phyloP scores from a whole-genome alignment of 257 asterid genomes.

The Agastache rugosa region DNA sequence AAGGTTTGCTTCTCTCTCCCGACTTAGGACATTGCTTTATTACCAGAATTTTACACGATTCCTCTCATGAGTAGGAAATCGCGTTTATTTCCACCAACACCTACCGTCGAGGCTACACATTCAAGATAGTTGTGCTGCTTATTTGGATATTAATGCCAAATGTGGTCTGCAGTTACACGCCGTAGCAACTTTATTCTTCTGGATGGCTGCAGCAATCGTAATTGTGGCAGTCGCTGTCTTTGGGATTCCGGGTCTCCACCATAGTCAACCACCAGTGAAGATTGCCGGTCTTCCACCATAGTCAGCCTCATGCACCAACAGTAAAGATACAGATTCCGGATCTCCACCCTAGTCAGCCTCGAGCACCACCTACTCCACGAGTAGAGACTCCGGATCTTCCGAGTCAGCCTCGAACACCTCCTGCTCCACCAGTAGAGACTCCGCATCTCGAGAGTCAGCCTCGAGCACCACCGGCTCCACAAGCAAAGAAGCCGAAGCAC shows the following conservation, averaged over 20 bases:
- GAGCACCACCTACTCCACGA: background rate
- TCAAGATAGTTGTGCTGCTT: background rate
- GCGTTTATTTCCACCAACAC: no score
- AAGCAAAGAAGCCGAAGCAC: background rate
- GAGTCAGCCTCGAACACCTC: background rate
- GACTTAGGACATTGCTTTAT: background rate
- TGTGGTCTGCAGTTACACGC: constrained; percentile 16
- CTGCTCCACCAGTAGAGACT: background rate
- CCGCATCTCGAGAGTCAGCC: background rate
- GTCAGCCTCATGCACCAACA: no score
- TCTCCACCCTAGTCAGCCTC: background rate
- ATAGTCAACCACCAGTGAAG: background rate
- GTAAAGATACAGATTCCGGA: no score
- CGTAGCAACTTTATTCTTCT: constrained; percentile 19
- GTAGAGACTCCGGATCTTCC: background rate
- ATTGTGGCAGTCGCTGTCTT: background rate
- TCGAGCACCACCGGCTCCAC: background rate
- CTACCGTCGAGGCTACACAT: background rate
- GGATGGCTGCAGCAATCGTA: constrained; percentile 32
- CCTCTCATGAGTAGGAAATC: background rate
- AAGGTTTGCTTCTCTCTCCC: constrained; percentile 49
- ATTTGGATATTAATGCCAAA: background rate
- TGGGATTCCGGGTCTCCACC: background rate
- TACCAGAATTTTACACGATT: background rate
- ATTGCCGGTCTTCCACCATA: background rate